Conservation (phyloP, 371 early-diverging fungal species). For the Dinochytrium kinnereticum region DNA sequence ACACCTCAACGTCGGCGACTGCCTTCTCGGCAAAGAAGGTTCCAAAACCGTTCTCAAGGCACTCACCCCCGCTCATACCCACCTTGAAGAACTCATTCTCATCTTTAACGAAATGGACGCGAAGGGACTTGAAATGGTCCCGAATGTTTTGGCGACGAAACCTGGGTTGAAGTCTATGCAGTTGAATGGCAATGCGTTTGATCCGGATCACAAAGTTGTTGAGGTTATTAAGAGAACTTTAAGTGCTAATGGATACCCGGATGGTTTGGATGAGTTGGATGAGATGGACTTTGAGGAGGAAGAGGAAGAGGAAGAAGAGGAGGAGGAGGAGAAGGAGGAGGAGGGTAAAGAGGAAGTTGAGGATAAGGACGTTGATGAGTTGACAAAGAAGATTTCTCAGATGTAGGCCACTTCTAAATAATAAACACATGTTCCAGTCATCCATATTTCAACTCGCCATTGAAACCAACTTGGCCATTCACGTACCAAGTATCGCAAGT, state of each 20-base stretch:
- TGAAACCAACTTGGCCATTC: no score
- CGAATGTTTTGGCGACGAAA: conserved; percentile 71
- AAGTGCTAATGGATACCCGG: conserved; percentile 69
- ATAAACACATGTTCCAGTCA: not conserved
- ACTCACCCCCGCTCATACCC: conserved; percentile 57
- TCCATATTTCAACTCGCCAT: no score
- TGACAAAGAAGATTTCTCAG: conserved; percentile 4
- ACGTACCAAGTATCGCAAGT: no score
- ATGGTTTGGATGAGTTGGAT: conserved; percentile 88
- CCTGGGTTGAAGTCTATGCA: conserved; percentile 69
- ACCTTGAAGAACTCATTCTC: conserved; percentile 74
- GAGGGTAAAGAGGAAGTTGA: conserved; percentile 54
- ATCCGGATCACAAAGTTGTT: conserved; percentile 76
- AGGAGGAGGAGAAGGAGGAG: conserved; percentile 57
- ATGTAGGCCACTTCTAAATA: not conserved
- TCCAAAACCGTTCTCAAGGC: conserved; percentile 67
- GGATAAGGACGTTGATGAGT: conserved; percentile 40
- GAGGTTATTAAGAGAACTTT: conserved; percentile 73
- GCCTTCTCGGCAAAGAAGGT: conserved; percentile 81
- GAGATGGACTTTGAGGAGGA: conserved; percentile 91
- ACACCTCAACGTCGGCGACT: conserved; percentile 87
- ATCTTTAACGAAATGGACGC: conserved; percentile 90
- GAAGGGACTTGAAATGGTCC: conserved; percentile 70
- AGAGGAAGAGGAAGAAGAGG: conserved; percentile 69
- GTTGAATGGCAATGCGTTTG: conserved; percentile 92